Percentiles rank a stretch among this genome's conserved stretches.
These are phyloP conservation scores for Vigna trinervia DNA, from an alignment of 306 rosid species.

Conservation along the genomic window DNA sequence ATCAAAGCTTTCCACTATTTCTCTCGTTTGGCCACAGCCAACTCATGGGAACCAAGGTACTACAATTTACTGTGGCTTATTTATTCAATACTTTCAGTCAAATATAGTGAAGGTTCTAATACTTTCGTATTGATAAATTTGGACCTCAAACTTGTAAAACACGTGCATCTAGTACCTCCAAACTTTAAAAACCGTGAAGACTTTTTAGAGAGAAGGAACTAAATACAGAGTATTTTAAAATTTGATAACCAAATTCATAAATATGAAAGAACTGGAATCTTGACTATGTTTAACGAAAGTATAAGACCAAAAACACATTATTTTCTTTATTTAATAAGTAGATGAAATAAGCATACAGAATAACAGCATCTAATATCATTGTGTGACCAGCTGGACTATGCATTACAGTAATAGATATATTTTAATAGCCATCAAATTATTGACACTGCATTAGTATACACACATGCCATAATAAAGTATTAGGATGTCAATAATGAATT, in stretches of 20 bases:
- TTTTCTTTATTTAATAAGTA: no score
- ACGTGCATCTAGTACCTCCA: no score
- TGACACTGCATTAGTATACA: not conserved
- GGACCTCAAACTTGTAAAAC: no score
- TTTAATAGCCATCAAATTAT: not conserved
- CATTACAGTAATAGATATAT: not conserved
- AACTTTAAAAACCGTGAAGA: no score
- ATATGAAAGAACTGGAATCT: no score
- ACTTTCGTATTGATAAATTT: no score
- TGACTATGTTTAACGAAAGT: not conserved
- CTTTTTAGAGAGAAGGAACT: no score
- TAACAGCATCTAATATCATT: constrained; percentile 2
- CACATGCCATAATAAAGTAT: constrained; percentile 19
- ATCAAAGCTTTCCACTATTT: not conserved
- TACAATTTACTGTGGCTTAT: not conserved
- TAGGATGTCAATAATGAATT: constrained; percentile 9
- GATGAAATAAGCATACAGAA: not conserved
- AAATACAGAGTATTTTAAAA: no score
- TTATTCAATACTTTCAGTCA: not conserved
- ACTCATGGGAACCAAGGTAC: not conserved
- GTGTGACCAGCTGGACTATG: not conserved
- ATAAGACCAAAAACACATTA: no score
- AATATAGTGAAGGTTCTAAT: no score
- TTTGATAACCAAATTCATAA: no score
- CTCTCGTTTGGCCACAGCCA: not conserved